A percentile compares a stretch with the other conserved stretches of the same genome.
Conservation (phyloP, 2,329 filamentous ascomycete species). For the Monascus ruber region DNA sequence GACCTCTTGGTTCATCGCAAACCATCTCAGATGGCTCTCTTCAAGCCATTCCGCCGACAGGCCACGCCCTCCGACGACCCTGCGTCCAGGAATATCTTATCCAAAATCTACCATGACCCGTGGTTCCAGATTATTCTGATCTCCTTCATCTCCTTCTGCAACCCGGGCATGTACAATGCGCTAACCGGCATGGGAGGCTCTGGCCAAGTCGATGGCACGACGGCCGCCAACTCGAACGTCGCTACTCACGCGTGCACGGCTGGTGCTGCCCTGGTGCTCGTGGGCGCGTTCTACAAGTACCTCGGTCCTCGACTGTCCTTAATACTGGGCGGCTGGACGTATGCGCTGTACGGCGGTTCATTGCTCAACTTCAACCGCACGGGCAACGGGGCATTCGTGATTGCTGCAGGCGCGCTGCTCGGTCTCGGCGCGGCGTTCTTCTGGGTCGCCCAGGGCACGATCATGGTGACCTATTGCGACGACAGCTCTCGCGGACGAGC, state of each 20-base stretch:
- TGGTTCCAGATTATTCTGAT: constrained; percentile 41
- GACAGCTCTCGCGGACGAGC: constrained; percentile 34
- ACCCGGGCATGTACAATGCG: constrained; percentile 40
- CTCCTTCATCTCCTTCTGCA: constrained; percentile 40
- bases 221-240: constrained; percentile 38
- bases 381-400: constrained; percentile 34
- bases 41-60: too few relatives aligned
- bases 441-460: constrained; percentile 39
- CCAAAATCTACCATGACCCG: constrained; percentile 18
- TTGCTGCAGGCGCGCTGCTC: constrained; percentile 34
- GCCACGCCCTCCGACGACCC: too few relatives aligned
- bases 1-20: too few relatives aligned
- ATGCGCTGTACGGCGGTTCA: constrained; percentile 35
- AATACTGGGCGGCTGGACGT: constrained; percentile 37
- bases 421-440: constrained; percentile 36
- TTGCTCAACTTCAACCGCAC: constrained; percentile 34
- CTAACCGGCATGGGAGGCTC: constrained; percentile 35
- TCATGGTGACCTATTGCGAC: constrained; percentile 38
- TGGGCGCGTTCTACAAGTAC: constrained; percentile 33
- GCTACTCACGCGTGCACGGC: constrained; percentile 34
- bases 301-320: constrained; percentile 34
- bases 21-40: too few relatives aligned
- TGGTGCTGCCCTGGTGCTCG: constrained; percentile 33
- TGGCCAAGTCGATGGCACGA: constrained; percentile 35
- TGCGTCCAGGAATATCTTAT: neutral